phyloP scores from a whole-genome alignment of 2,329 filamentous ascomycete genomes.

The Nigrospora sphaerica region DNA sequence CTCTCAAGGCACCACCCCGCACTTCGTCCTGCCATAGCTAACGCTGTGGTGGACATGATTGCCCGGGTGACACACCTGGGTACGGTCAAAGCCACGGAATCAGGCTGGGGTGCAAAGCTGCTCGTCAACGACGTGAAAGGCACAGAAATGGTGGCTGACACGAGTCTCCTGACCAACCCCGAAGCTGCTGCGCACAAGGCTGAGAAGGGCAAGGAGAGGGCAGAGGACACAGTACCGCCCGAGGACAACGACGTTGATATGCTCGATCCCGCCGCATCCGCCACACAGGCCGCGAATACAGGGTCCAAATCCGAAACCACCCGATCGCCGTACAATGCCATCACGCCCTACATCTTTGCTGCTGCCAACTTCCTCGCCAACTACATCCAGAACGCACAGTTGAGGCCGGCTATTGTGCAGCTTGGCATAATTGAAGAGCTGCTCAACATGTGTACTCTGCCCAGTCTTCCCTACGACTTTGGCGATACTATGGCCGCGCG shows the following conservation, averaged over 20 bases:
- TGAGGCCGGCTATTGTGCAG: constrained; percentile 70
- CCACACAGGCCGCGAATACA: constrained; percentile 4
- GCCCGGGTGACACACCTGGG: constrained; percentile 72
- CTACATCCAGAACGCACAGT: constrained; percentile 66
- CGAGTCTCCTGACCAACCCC: constrained; percentile 21
- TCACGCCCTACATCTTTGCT: constrained; percentile 67
- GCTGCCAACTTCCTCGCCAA: constrained; percentile 67
- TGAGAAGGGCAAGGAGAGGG: constrained; percentile 31
- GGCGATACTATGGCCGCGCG: constrained; percentile 60
- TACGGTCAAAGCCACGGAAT: constrained; percentile 58
- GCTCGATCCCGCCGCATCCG: constrained; percentile 42
- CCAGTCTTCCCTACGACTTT: constrained; percentile 71
- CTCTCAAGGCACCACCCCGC: constrained; percentile 87
- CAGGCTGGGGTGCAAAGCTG: constrained; percentile 74
- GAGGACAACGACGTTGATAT: constrained; percentile 56
- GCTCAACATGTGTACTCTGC: constrained; percentile 75
- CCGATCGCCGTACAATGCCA: constrained; percentile 23
- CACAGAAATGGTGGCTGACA: constrained; percentile 50
- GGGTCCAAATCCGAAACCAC: constrained; percentile 6
- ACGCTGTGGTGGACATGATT: constrained; percentile 84
- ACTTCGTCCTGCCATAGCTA: constrained; percentile 72
- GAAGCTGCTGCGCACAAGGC: constrained; percentile 15
- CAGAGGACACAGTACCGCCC: constrained; percentile 9
- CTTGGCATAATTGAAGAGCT: constrained; percentile 76
- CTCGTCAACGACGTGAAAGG: constrained; percentile 54